These are phyloP conservation scores for Colletotrichum sp. DNA, from an alignment of 2,329 filamentous ascomycete genomes.

Conservation along the genomic window DNA sequence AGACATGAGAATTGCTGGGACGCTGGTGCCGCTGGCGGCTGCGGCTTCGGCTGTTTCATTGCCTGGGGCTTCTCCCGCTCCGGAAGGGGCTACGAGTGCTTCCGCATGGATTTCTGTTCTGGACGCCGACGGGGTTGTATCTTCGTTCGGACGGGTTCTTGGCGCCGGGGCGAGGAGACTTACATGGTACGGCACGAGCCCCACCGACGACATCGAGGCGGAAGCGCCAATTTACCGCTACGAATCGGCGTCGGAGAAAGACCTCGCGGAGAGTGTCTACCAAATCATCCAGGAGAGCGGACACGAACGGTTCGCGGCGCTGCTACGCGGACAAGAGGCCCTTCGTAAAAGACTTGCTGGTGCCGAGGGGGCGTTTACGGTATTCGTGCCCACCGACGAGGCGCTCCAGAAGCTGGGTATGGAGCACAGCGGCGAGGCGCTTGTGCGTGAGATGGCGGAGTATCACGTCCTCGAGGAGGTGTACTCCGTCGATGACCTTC, in stretches of 20 bases:
- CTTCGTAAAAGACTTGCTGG: neutral
- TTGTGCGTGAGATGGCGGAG: slow-evolving; percentile 47
- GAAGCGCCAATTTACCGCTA: neutral
- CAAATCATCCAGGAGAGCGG: neutral
- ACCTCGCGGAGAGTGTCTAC: neutral
- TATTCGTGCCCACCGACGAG: slow-evolving; percentile 2
- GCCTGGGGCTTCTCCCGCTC: neutral
- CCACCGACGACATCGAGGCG: neutral
- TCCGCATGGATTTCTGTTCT: neutral
- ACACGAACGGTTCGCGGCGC: neutral
- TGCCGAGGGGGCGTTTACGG: neutral
- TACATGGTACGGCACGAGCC: neutral
- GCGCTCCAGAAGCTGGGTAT: neutral
- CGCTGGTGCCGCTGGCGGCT: neutral
- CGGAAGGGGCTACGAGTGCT: neutral
- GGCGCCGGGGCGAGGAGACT: neutral
- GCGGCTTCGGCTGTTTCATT: neutral
- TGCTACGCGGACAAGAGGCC: neutral
- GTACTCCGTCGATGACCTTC: neutral
- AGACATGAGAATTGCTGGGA: neutral
- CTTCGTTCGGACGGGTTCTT: neutral
- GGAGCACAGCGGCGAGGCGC: neutral
- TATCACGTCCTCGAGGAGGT: slow-evolving; percentile 1
- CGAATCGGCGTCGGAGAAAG: neutral
- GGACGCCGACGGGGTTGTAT: neutral